Evolutionary conservation across 2,329 filamentous ascomycete genomes (phyloP).

Genomic region (Alternaria consortialis): DNA sequence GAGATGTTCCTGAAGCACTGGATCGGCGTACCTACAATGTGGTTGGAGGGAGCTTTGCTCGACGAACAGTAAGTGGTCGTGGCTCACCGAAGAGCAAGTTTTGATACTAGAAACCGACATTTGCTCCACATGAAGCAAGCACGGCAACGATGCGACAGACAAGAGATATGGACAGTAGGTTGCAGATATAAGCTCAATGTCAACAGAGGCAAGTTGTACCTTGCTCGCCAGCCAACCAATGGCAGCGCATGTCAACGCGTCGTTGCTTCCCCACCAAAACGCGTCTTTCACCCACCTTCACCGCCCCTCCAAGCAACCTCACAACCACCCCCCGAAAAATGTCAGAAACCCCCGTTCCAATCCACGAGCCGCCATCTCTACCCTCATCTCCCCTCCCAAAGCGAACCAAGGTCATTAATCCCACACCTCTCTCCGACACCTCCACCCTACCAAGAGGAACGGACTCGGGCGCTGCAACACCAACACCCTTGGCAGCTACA

Average conservation of each 20-base stretch:
- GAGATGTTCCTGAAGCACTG: too few species aligned
- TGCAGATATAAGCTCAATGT: not conserved
- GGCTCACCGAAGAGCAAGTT: not conserved
- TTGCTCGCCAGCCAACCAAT: constrained; percentile 10
- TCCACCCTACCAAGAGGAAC: constrained; percentile 37
- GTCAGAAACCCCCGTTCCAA: constrained; percentile 39
- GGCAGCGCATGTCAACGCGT: constrained; percentile 13
- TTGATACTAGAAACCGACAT: not conserved
- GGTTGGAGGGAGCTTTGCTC: not conserved
- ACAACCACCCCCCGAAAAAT: constrained; percentile 19
- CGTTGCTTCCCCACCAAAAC: constrained; percentile 11
- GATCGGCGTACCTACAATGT: not conserved
- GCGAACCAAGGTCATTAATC: constrained; percentile 73
- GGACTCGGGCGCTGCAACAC: constrained; percentile 48
- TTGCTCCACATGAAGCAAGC: not conserved
- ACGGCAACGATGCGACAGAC: too few species aligned
- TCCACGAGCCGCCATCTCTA: constrained; percentile 62
- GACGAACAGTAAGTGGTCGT: not conserved
- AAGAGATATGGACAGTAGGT: too few species aligned
- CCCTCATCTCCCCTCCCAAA: constrained; percentile 81
- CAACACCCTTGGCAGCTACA: constrained; percentile 41
- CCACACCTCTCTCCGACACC: constrained; percentile 44
- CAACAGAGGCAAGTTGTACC: not conserved
- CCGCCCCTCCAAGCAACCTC: constrained; percentile 24
- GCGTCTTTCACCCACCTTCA: constrained; percentile 15